Base-by-base conservation (phyloP, 2,329 filamentous ascomycete species). In the Ophiostoma australiae region DNA sequence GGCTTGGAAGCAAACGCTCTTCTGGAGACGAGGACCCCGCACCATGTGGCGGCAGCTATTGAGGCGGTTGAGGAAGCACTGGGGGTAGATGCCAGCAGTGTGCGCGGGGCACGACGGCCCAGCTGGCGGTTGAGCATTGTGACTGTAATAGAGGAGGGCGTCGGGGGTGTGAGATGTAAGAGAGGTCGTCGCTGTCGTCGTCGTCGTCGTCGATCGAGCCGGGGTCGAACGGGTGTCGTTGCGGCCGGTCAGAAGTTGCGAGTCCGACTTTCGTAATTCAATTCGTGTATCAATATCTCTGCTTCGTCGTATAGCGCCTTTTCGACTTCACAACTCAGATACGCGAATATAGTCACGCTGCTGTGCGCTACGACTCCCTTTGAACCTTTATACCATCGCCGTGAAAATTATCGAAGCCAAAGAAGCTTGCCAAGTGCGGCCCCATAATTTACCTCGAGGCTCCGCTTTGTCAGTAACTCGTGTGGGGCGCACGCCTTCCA, bases 1-100 rank as follows among this genome's bases (percentile, higher is more conserved):
- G 72, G 72, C 67, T 72, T 74, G 20, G 73, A 71, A 20, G 73
- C 72, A 65, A 73, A 73, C 7, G 52, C 17, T 55, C 72, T 68
- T 33, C 39, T 67, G n/a, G 39, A 48, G 17, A n/a, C 7, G 31
- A 37, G 4, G 58, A 48, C 10, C 58, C 67, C 13, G 37, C 70
- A 15, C 52, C 11, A 3, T 13, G 52, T 58, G 3, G 52, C 52
- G 52, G 52, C 52, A 13, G 52, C 52, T 58, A 58, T 58, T 11
- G 52, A 58, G 52, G 52, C n/a, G 10, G 52, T 5, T 58, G 52
- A 23, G 52, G 52, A 17, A 17, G 20, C n/a, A 58, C 27, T 17
- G 8, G 23, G 15, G 17, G 31, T 55, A 8, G 70, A 55, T 7
- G 68, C 37, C 35, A 66, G 11, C 27, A 70, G 20, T 20, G 63